Evolutionary conservation across 2,329 filamentous ascomycete species (phyloP).

Genomic region (Pseudogymnoascus sp.): DNA sequence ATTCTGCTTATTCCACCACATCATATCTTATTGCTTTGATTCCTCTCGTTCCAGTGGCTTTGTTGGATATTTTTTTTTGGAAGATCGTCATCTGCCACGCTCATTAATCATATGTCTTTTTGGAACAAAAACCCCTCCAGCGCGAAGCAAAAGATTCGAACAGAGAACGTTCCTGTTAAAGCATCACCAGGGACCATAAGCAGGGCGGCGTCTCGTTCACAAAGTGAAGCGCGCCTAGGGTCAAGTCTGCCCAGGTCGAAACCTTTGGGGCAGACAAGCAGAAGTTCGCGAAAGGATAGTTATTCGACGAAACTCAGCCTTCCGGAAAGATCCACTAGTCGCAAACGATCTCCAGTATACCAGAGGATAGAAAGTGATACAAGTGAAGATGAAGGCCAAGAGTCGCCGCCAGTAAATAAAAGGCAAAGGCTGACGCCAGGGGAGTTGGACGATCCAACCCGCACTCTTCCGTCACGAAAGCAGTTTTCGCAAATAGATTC

Average conservation of each 20-base stretch:
- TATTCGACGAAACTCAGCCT: conserved; percentile 5
- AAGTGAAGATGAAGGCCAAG: conserved; percentile 10
- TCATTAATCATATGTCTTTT: conserved; percentile 11
- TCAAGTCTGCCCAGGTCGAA: background rate
- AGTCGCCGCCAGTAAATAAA: conserved; percentile 11
- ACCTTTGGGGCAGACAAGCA: background rate
- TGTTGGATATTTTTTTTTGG: background rate
- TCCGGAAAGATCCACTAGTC: background rate
- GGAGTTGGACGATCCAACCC: conserved; percentile 19
- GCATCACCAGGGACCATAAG: background rate
- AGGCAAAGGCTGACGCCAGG: background rate
- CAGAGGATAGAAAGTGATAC: conserved; percentile 16
- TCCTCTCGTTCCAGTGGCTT: background rate
- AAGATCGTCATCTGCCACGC: background rate
- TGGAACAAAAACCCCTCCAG: conserved; percentile 10
- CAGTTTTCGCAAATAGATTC: conserved; percentile 22
- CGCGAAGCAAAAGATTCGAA: conserved; percentile 10
- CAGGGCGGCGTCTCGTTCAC: conserved; percentile 1
- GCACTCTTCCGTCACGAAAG: conserved; percentile 21
- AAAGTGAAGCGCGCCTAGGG: conserved; percentile 3
- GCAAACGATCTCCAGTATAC: conserved; percentile 16
- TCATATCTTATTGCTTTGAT: conserved; percentile 7
- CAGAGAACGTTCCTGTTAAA: conserved; percentile 8
- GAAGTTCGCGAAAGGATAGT: background rate
- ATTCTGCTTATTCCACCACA: background rate